A percentile compares a stretch with the other conserved stretches of the same genome.
phyloP scores from a whole-genome alignment of 441 rosid species.

The Eutrema salsugineum region DNA sequence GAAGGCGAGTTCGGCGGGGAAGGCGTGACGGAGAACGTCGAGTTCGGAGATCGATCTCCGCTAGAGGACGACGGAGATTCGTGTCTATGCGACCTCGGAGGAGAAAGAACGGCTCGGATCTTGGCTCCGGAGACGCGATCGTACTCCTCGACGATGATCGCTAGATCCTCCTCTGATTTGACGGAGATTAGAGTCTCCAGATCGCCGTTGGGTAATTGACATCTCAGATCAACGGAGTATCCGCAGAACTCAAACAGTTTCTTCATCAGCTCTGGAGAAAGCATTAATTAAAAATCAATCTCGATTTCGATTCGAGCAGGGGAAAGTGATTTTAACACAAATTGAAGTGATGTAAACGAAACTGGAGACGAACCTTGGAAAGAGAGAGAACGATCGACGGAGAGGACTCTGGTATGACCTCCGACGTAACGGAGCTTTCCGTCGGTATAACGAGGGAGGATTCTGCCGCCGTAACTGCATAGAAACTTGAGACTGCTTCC shows the following conservation, averaged over 20 bases:
- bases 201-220: constrained; percentile 77
- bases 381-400: constrained; percentile 51
- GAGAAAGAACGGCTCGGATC: constrained; percentile 61
- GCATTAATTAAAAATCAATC: constrained; percentile 2
- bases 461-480: constrained; percentile 87
- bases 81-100: constrained; percentile 43
- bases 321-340: not conserved
- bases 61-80: constrained; percentile 50
- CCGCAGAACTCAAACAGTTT: constrained; percentile 30
- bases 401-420: constrained; percentile 82
- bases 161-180: constrained; percentile 72
- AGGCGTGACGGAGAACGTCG: constrained; percentile 9
- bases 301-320: not conserved
- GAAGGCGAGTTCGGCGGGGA: constrained; percentile 30
- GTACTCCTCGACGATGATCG: constrained; percentile 55
- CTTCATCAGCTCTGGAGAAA: constrained; percentile 20
- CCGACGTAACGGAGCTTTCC: constrained; percentile 89
- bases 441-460: constrained; percentile 80
- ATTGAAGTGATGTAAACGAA: not conserved
- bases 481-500: constrained; percentile 58
- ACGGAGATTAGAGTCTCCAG: constrained; percentile 71
- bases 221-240: constrained; percentile 36
- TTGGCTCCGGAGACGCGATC: constrained; percentile 41
- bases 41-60: constrained; percentile 31
- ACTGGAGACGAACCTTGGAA: constrained; percentile 22